Conservation (phyloP, 768 basidiomycete species). For the Postia placenta region DNA sequence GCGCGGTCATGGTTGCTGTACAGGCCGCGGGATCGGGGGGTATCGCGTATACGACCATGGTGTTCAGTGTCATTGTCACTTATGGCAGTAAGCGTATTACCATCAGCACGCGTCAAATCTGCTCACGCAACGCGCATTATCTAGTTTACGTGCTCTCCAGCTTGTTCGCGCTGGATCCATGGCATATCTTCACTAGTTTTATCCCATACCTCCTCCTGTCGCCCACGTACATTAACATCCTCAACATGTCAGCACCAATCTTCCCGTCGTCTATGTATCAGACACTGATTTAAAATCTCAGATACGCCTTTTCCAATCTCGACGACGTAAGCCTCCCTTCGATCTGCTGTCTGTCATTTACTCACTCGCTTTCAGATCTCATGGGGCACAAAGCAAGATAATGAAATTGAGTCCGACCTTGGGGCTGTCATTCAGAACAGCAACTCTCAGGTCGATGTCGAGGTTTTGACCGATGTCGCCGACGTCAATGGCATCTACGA, state of each 20-base stretch:
- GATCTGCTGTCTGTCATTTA: conserved; percentile 4
- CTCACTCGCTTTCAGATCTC: conserved; percentile 49
- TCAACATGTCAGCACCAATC: conserved; percentile 55
- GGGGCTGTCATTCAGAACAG: conserved; percentile 80
- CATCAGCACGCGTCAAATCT: neutral
- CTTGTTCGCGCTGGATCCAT: conserved; percentile 55
- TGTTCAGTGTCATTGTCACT: conserved; percentile 81
- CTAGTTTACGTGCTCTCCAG: conserved; percentile 13
- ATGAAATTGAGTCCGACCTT: conserved; percentile 65
- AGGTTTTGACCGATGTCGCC: conserved; percentile 74
- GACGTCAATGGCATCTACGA: conserved; percentile 83
- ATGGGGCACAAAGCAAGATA: conserved; percentile 96
- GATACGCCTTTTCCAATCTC: conserved; percentile 81
- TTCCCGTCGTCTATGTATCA: neutral
- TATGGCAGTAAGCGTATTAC: conserved; percentile 56
- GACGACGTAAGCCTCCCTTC: conserved; percentile 53
- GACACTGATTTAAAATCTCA: conserved; percentile 28
- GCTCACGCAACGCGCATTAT: conserved; percentile 4
- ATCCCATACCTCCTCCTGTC: conserved; percentile 82
- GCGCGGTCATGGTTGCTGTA: conserved; percentile 76
- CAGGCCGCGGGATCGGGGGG: conserved; percentile 65
- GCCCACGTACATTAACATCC: conserved; percentile 72
- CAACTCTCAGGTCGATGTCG: conserved; percentile 79
- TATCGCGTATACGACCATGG: conserved; percentile 62
- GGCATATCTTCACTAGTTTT: conserved; percentile 94